These are phyloP conservation scores for Haplosporangium sp. DNA, from an alignment of 371 early-diverging fungal genomes.

Conservation along the genomic window DNA sequence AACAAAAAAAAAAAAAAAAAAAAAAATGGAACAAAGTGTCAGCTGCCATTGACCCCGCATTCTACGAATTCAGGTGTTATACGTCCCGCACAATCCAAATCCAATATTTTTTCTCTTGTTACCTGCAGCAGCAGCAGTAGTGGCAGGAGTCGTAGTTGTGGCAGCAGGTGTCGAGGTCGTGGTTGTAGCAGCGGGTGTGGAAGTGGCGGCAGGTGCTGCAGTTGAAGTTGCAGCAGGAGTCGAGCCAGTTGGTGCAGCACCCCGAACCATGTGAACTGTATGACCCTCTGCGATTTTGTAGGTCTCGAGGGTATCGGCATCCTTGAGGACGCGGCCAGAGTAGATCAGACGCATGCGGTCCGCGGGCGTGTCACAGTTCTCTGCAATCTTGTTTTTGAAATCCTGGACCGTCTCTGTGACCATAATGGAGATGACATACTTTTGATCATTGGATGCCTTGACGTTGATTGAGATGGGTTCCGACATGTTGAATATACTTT, in stretches of 20 bases:
- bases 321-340: conserved; percentile 95
- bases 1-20: not conserved
- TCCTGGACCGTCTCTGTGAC: conserved; percentile 73
- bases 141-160: conserved; percentile 53
- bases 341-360: conserved; percentile 92
- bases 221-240: conserved; percentile 43
- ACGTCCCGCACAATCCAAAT: not conserved
- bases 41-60: not conserved
- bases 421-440: conserved; percentile 77
- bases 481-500: conserved; percentile 37
- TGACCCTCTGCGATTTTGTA: conserved; percentile 86
- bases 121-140: conserved; percentile 52
- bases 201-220: conserved; percentile 30
- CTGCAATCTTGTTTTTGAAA: conserved; percentile 83
- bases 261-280: conserved; percentile 89
- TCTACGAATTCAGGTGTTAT: not conserved
- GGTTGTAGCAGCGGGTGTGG: conserved; percentile 44
- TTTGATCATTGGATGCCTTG: conserved; percentile 88
- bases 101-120: not conserved
- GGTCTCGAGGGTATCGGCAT: conserved; percentile 78
- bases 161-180: conserved; percentile 56
- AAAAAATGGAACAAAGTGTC: not conserved
- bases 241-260: conserved; percentile 60
- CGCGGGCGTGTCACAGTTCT: conserved; percentile 77
- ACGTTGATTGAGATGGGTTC: conserved; percentile 75